These are phyloP conservation scores for Roridomyces roridus DNA, from an alignment of 768 basidiomycete species.

Conservation along the genomic window DNA sequence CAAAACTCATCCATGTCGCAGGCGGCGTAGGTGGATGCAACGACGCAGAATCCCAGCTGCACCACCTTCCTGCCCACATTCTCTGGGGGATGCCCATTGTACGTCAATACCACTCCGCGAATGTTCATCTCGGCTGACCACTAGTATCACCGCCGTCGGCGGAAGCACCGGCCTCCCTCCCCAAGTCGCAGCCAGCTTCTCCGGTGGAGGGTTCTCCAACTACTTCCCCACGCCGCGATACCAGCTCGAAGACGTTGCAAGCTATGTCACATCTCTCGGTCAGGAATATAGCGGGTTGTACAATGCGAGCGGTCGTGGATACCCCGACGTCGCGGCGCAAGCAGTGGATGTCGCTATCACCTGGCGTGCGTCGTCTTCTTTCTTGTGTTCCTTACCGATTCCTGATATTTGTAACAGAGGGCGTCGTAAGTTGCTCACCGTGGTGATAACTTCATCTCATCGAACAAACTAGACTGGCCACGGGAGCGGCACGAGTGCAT, in stretches of 20 bases:
- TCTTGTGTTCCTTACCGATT: background rate
- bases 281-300: constrained; percentile 37
- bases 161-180: too few relatives aligned
- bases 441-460: too few relatives aligned
- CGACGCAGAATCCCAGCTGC: too few relatives aligned
- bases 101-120: constrained; percentile 29
- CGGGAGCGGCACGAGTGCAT: constrained; percentile 54
- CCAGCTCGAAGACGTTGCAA: too few relatives aligned
- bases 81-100: constrained; percentile 42
- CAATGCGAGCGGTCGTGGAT: constrained; percentile 9
- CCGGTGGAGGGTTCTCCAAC: constrained; percentile 24
- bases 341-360: constrained; percentile 39
- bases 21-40: background rate
- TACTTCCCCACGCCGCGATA: constrained; percentile 26
- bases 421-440: background rate
- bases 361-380: background rate
- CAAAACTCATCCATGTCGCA: constrained; percentile 23
- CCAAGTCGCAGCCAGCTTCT: constrained; percentile 46
- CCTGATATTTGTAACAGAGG: too few relatives aligned
- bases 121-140: constrained; percentile 49
- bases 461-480: too few relatives aligned
- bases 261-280: constrained; percentile 20
- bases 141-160: constrained; percentile 47
- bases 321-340: constrained; percentile 21
- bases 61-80: constrained; percentile 36